phyloP scores from a whole-genome alignment of 192 early-diverging fungal species.

The Cladochytrium replicatum region DNA sequence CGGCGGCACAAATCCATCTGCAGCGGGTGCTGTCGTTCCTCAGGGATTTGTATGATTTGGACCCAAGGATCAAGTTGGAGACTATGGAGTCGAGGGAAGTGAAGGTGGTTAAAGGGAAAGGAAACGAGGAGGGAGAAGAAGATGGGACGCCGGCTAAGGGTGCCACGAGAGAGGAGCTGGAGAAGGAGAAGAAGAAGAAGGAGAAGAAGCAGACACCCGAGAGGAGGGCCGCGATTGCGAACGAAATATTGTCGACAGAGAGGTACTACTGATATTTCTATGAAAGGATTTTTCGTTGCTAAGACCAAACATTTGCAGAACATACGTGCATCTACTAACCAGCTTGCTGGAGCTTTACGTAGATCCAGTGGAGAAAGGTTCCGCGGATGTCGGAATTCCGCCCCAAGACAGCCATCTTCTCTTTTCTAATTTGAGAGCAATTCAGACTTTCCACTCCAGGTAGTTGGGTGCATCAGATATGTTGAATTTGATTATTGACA shows the following conservation, averaged over 20 bases:
- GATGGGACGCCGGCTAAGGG: slow-evolving; percentile 14
- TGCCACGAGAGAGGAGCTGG: slow-evolving; percentile 18
- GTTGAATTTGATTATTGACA: too few relatives aligned
- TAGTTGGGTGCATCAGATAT: slow-evolving; percentile 13
- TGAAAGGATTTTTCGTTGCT: too few relatives aligned
- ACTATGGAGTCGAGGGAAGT: neutral
- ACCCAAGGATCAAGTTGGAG: slow-evolving; percentile 19
- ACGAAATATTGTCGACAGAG: slow-evolving; percentile 78
- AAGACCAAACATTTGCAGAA: too few relatives aligned
- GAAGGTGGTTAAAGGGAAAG: neutral
- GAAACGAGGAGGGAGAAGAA: neutral
- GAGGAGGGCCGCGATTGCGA: slow-evolving; percentile 55
- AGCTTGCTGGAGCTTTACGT: slow-evolving; percentile 61
- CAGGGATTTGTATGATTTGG: slow-evolving; percentile 49
- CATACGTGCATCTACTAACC: slow-evolving; percentile 74
- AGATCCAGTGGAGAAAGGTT: slow-evolving; percentile 33
- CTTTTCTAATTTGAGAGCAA: slow-evolving; percentile 80
- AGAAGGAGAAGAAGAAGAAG: slow-evolving; percentile 15
- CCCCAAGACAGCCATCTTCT: too few relatives aligned
- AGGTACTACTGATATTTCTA: too few relatives aligned
- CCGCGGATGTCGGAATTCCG: slow-evolving; percentile 21
- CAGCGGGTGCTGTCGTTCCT: slow-evolving; percentile 40
- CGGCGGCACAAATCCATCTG: slow-evolving; percentile 11
- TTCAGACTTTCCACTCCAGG: slow-evolving; percentile 58
- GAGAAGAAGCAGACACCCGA: slow-evolving; percentile 25